Evolutionary conservation across 208 protist species (phyloP).

Genomic region (Trypanosoma grayi): DNA sequence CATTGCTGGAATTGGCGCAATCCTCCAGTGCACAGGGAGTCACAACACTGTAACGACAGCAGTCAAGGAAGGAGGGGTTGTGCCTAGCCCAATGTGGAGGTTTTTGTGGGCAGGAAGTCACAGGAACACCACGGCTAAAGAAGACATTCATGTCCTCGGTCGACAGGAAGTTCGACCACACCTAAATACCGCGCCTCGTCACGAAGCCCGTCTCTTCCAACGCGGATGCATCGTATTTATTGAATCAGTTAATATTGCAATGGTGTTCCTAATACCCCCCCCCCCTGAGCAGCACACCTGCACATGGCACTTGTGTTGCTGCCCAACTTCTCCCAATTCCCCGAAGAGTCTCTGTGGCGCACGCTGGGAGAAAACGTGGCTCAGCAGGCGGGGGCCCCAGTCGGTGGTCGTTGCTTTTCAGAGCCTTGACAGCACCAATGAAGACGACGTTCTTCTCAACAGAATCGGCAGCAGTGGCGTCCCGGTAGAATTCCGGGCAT

Average conservation of each 20-base stretch:
- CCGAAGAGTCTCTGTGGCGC: conserved; percentile 73
- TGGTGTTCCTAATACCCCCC: conserved; percentile 87
- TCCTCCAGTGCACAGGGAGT: conserved; percentile 58
- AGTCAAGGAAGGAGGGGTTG: conserved; percentile 79
- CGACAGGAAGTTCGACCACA: conserved; percentile 87
- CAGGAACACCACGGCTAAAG: conserved; percentile 42
- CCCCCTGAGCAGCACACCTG: conserved; percentile 81
- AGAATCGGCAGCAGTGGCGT: conserved; percentile 63
- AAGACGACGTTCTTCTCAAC: conserved; percentile 67
- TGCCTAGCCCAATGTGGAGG: conserved; percentile 90
- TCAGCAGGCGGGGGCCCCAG: conserved; percentile 86
- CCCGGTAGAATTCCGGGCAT: conserved; percentile 88
- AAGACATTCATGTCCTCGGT: conserved; percentile 82
- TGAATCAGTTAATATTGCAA: conserved; percentile 80
- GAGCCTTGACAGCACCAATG: conserved; percentile 43
- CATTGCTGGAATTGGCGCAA: conserved; percentile 38
- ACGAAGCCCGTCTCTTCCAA: conserved; percentile 86
- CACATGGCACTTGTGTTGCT: conserved; percentile 71
- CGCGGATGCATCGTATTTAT: conserved; percentile 83
- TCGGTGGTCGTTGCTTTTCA: conserved; percentile 41
- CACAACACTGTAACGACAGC: conserved; percentile 74
- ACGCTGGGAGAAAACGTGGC: conserved; percentile 94
- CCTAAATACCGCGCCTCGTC: conserved; percentile 78
- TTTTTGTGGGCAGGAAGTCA: conserved; percentile 91
- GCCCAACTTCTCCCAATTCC: conserved; percentile 71